These are phyloP conservation scores for Lenwebbia sp. DNA, from an alignment of 345 rosid genomes.

Conservation along the genomic window DNA sequence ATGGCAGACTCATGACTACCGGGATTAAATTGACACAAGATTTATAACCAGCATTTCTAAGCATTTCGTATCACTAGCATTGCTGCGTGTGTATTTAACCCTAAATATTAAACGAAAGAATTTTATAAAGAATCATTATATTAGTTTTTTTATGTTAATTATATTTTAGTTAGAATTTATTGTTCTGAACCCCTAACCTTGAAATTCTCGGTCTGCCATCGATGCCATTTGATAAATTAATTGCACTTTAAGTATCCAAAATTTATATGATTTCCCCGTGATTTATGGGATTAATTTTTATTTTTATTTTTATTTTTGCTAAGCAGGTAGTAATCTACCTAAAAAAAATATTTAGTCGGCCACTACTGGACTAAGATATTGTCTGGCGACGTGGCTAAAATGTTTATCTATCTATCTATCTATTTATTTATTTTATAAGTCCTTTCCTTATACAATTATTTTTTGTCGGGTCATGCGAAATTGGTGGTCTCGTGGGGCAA, in stretches of 20 bases:
- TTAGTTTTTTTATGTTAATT: too few relatives aligned
- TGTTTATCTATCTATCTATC: neutral
- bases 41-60: neutral
- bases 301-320: neutral
- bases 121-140: neutral
- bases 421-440: neutral
- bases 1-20: neutral
- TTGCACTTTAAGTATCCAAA: neutral
- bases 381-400: neutral
- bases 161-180: neutral
- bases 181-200: neutral
- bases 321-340: neutral
- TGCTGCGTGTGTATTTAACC: too few relatives aligned
- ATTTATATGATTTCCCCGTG: neutral
- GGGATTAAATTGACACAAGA: neutral
- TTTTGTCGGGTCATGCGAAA: neutral
- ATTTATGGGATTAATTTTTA: rapidly evolving
- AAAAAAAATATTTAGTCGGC: neutral
- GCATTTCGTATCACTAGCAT: neutral
- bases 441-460: neutral
- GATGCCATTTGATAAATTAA: neutral
- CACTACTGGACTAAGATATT: neutral
- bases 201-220: neutral
- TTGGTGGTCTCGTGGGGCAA: neutral
- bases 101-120: too few relatives aligned